Conservation (phyloP, 1,139 yeast species). For the Meyerozyma smithsonii region DNA sequence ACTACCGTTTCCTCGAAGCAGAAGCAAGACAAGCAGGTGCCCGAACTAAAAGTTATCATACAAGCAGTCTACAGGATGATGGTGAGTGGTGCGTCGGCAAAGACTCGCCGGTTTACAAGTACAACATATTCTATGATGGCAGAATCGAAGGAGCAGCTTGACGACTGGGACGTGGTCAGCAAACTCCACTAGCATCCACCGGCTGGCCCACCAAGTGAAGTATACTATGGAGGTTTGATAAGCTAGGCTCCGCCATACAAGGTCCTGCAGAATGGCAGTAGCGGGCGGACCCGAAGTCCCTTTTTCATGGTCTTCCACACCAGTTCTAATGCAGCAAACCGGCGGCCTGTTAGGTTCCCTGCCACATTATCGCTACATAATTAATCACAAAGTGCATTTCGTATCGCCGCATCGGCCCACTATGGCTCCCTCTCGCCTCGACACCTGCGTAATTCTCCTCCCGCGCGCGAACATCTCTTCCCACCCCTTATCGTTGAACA, state of each 20-base stretch:
- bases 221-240: no score
- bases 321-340: no score
- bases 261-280: neutral
- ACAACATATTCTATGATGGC: constrained; percentile 10
- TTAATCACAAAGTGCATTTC: neutral
- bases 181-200: constrained; percentile 11
- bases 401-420: neutral
- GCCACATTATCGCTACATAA: neutral
- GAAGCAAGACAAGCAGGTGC: constrained; percentile 7
- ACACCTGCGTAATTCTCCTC: neutral
- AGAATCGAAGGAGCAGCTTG: constrained; percentile 28
- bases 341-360: neutral
- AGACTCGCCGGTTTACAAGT: neutral
- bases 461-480: constrained; percentile 1
- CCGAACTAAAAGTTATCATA: constrained; percentile 17
- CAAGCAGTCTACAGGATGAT: constrained; percentile 26
- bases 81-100: constrained; percentile 10
- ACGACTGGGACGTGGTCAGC: constrained; percentile 44
- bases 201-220: no score
- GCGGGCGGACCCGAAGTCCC: no score
- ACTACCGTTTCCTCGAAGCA: constrained; percentile 4
- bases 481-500: constrained; percentile 1
- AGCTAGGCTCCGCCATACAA: no score
- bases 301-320: no score
- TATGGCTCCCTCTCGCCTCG: neutral